Conservation (phyloP, 2,329 filamentous ascomycete species). For the Didymella sp. region DNA sequence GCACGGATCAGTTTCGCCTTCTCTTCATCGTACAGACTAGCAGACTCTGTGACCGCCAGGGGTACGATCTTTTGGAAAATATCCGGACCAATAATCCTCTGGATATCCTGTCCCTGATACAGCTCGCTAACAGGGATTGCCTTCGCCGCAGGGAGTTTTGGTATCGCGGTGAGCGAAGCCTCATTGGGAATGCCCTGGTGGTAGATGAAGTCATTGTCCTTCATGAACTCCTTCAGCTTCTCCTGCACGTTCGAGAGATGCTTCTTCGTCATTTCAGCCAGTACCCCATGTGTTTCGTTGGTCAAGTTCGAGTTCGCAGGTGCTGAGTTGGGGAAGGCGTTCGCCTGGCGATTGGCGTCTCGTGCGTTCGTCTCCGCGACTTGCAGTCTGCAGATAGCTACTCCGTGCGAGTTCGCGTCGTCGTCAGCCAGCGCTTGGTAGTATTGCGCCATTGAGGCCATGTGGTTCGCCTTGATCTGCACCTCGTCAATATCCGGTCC, state of each 20-base stretch:
- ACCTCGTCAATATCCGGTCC: conserved; percentile 14
- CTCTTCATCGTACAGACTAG: conserved; percentile 96
- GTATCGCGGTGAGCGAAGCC: conserved; percentile 78
- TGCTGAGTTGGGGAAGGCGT: conserved; percentile 79
- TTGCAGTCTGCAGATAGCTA: conserved; percentile 82
- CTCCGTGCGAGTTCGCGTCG: conserved; percentile 84
- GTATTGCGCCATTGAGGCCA: conserved; percentile 87
- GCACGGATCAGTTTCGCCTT: conserved; percentile 95
- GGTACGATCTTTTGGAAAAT: conserved; percentile 97
- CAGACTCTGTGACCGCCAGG: conserved; percentile 93
- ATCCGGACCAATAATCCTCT: conserved; percentile 94
- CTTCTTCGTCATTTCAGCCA: conserved; percentile 84
- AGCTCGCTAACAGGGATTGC: conserved; percentile 96
- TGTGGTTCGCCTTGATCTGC: conserved; percentile 77
- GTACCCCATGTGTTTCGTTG: conserved; percentile 74
- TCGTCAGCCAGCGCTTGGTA: conserved; percentile 92
- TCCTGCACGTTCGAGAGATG: conserved; percentile 83
- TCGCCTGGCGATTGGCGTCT: conserved; percentile 78
- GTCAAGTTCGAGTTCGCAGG: conserved; percentile 83
- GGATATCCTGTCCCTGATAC: conserved; percentile 96
- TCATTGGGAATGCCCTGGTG: conserved; percentile 90
- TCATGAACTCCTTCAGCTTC: conserved; percentile 75
- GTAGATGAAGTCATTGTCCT: conserved; percentile 99
- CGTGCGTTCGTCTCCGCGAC: conserved; percentile 79
- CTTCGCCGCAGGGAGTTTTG: conserved; percentile 93